A percentile compares a stretch with the other conserved stretches of the same genome.
phyloP scores from a whole-genome alignment of 768 basidiomycete species.

The Glaciozyma martinii region DNA sequence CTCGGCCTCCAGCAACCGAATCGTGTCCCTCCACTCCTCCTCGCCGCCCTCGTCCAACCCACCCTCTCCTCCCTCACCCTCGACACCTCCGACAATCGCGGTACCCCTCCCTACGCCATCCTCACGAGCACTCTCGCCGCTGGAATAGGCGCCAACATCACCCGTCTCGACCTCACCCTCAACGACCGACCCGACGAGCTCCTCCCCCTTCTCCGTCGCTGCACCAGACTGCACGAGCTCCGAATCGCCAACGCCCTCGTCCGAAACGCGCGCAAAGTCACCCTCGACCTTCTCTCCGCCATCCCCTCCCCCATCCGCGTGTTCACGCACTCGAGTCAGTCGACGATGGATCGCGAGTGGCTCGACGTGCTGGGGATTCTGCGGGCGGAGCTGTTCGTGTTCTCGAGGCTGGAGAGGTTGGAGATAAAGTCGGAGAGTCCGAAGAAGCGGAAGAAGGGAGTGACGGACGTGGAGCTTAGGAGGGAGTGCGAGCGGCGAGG shows the following conservation, averaged over 20 bases:
- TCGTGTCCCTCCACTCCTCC: background rate
- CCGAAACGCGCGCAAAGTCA: background rate
- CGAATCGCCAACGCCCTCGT: background rate
- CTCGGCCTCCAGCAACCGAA: background rate
- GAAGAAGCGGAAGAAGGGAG: too few species aligned
- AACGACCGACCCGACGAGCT: background rate
- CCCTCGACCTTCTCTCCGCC: background rate
- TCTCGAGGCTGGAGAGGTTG: too few species aligned
- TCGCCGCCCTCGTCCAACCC: background rate
- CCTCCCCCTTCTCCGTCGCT: background rate
- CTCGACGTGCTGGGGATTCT: too few species aligned
- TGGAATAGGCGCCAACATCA: background rate
- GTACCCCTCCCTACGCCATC: background rate
- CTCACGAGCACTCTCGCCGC: background rate
- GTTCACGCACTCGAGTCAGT: too few species aligned
- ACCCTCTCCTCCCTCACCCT: background rate
- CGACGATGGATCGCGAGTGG: too few species aligned
- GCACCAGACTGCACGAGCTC: background rate
- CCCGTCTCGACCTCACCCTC: background rate
- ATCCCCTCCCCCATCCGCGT: background rate
- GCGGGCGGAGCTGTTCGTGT: too few species aligned
- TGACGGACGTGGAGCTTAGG: too few species aligned
- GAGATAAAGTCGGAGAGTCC: too few species aligned
- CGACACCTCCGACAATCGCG: background rate
- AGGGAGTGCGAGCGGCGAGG: too few species aligned